phyloP scores from a whole-genome alignment of 768 basidiomycete species.

The Suillus tomentosus region DNA sequence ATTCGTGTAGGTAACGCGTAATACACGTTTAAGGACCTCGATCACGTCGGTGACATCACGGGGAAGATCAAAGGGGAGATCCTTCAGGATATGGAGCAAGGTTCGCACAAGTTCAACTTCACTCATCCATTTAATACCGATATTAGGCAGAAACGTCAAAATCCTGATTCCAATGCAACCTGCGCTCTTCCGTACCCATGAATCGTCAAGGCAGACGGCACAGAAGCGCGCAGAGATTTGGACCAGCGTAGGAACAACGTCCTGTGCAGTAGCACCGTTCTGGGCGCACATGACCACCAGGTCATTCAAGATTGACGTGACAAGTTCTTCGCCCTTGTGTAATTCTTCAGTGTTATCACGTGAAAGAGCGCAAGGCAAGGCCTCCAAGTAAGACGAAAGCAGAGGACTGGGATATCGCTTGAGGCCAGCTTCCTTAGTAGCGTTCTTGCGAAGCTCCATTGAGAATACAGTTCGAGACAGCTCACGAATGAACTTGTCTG shows the following conservation, averaged over 20 bases:
- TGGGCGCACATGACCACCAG: slow-evolving; percentile 58
- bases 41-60: slow-evolving; percentile 77
- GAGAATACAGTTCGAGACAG: slow-evolving; percentile 74
- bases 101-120: slow-evolving; percentile 90
- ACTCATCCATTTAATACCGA: slow-evolving; percentile 78
- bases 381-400: slow-evolving; percentile 76
- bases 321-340: slow-evolving; percentile 57
- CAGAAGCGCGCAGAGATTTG: slow-evolving; percentile 83
- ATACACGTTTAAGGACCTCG: slow-evolving; percentile 69
- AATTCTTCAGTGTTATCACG: slow-evolving; percentile 64
- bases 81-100: slow-evolving; percentile 89
- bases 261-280: slow-evolving; percentile 48
- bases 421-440: slow-evolving; percentile 52
- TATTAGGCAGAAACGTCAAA: slow-evolving; percentile 67
- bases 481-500: slow-evolving; percentile 68
- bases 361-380: slow-evolving; percentile 74
- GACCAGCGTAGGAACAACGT: slow-evolving; percentile 70
- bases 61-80: slow-evolving; percentile 89
- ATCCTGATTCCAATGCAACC: slow-evolving; percentile 86
- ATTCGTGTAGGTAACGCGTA: slow-evolving; percentile 59
- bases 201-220: slow-evolving; percentile 86
- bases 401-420: slow-evolving; percentile 59
- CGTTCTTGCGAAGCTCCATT: slow-evolving; percentile 65
- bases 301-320: slow-evolving; percentile 65
- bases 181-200: slow-evolving; percentile 88